Evolutionary conservation across 2,329 filamentous ascomycete genomes (phyloP).

Genomic region (Bipolaris sorokiniana): DNA sequence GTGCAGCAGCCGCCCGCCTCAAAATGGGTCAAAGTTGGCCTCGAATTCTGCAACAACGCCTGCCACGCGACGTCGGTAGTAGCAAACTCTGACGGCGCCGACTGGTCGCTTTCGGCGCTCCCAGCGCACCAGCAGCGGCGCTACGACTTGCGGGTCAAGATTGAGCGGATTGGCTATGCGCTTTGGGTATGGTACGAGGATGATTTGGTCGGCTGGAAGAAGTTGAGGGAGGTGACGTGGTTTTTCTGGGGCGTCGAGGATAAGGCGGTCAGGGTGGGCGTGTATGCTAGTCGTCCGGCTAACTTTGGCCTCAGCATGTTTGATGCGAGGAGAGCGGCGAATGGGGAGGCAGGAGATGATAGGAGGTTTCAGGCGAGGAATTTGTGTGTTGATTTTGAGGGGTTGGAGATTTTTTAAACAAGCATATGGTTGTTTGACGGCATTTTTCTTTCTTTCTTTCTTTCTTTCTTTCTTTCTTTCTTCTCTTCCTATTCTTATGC

Average conservation of each 20-base stretch:
- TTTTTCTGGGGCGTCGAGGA: constrained; percentile 67
- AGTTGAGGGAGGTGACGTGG: constrained; percentile 65
- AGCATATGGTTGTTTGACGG: neutral
- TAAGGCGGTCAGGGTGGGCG: constrained; percentile 63
- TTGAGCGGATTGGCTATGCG: constrained; percentile 62
- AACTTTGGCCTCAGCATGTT: constrained; percentile 51
- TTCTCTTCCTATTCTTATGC: neutral
- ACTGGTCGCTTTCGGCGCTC: constrained; percentile 62
- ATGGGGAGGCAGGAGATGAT: constrained; percentile 28
- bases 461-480: neutral
- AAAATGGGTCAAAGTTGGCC: constrained; percentile 67
- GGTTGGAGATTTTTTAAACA: constrained; percentile 47
- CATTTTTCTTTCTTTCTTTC: neutral
- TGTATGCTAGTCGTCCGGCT: constrained; percentile 63
- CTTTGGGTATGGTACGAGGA: constrained; percentile 65
- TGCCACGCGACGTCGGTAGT: constrained; percentile 63
- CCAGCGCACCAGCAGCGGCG: constrained; percentile 50
- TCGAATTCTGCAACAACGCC: constrained; percentile 62
- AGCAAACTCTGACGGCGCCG: constrained; percentile 63
- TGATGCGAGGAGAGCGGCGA: constrained; percentile 27
- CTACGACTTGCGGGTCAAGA: constrained; percentile 61
- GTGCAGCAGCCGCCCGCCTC: constrained; percentile 50
- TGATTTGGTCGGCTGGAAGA: constrained; percentile 57
- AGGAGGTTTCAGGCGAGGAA: constrained; percentile 39
- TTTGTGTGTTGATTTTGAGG: constrained; percentile 51